Evolutionary conservation across 306 rosid species (phyloP).

Genomic region (Inga leiocalycina): DNA sequence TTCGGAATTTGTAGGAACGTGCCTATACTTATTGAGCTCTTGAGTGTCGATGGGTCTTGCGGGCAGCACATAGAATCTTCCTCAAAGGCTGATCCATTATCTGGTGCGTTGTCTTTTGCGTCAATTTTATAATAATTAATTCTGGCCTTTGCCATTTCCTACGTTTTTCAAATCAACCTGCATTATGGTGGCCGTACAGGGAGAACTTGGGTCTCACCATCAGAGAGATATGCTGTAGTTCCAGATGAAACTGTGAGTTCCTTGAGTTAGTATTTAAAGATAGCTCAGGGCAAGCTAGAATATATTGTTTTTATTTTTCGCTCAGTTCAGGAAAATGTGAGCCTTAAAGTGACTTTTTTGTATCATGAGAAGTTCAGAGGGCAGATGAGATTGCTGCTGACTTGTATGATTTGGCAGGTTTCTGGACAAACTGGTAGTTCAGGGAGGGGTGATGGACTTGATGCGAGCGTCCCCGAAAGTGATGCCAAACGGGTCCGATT

Average conservation of each 20-base stretch:
- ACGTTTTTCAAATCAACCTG: slow-evolving; percentile 1
- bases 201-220: slow-evolving; percentile 63
- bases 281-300: slow-evolving; percentile 5
- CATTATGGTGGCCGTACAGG: slow-evolving; percentile 46
- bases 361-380: not conserved
- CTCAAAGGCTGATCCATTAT: slow-evolving; percentile 61
- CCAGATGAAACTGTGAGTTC: slow-evolving; percentile 90
- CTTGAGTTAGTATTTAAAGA: slow-evolving; percentile 6
- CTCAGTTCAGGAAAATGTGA: not conserved
- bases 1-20: slow-evolving; percentile 58
- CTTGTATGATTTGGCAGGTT: slow-evolving; percentile 59
- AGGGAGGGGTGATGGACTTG: slow-evolving; percentile 55
- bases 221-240: slow-evolving; percentile 92
- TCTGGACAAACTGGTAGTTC: slow-evolving; percentile 52
- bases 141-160: not conserved
- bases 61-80: slow-evolving; percentile 81
- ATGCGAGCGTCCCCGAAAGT: slow-evolving; percentile 74
- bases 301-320: slow-evolving; percentile 7
- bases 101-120: slow-evolving; percentile 59
- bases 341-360: slow-evolving; percentile 1
- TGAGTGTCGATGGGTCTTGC: slow-evolving; percentile 86
- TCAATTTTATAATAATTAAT: not conserved
- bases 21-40: slow-evolving; percentile 77
- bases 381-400: slow-evolving; percentile 2
- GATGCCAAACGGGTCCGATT: slow-evolving; percentile 62